Conservation (phyloP, 805 yeast genomes). For the Saccharomycodes ludwigii region DNA sequence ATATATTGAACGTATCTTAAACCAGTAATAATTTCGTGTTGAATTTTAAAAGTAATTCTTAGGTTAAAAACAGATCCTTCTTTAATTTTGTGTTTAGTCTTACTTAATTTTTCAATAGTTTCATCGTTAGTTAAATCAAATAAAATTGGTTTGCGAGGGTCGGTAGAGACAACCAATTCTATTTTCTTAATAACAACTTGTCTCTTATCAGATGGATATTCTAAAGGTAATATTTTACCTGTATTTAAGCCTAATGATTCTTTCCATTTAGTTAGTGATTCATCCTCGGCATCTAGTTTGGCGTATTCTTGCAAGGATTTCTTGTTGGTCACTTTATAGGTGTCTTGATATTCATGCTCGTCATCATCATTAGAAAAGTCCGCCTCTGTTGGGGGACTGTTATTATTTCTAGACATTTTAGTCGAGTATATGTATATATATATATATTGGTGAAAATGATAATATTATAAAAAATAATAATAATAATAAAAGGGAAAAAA, state of each 20-base stretch:
- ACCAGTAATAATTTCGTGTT: constrained; percentile 86
- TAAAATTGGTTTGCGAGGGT: constrained; percentile 44
- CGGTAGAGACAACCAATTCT: constrained; percentile 57
- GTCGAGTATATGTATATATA: too few relatives aligned
- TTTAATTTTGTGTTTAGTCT: constrained; percentile 61
- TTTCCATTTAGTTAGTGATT: constrained; percentile 84
- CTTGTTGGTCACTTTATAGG: constrained; percentile 32
- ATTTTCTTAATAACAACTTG: constrained; percentile 71
- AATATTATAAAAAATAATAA: too few relatives aligned
- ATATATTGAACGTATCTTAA: constrained; percentile 74
- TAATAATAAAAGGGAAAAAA: too few relatives aligned
- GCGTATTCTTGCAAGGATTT: constrained; percentile 78
- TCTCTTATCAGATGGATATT: constrained; percentile 53
- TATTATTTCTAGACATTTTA: too few relatives aligned
- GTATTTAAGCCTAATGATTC: constrained; percentile 67
- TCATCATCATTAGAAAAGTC: too few relatives aligned
- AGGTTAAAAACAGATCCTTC: constrained; percentile 67
- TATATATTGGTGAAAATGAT: too few relatives aligned
- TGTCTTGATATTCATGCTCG: constrained; percentile 15
- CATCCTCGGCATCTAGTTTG: constrained; percentile 79
- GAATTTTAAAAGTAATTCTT: constrained; percentile 67
- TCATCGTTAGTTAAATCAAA: constrained; percentile 55
- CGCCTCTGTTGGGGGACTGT: too few relatives aligned
- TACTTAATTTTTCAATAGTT: constrained; percentile 43
- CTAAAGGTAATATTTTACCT: constrained; percentile 48